A percentile compares a stretch with the other conserved stretches of the same genome.
Evolutionary conservation across 2,329 filamentous ascomycete species (phyloP).

Genomic region (Xylaria polymorpha): DNA sequence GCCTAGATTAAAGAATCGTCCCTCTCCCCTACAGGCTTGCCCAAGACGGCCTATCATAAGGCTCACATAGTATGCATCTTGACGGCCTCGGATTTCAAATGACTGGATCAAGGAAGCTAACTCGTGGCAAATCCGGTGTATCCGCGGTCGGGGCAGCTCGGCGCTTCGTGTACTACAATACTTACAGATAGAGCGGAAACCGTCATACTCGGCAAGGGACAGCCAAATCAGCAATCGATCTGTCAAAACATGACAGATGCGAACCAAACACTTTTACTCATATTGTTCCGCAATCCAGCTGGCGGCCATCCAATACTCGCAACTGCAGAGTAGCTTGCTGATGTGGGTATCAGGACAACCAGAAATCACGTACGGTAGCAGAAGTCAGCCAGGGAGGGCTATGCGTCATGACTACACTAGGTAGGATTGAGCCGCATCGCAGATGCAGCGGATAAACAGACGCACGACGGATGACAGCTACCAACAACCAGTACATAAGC

Average conservation of each 20-base stretch:
- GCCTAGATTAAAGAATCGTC: constrained; percentile 44
- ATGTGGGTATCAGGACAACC: neutral
- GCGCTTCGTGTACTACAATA: neutral
- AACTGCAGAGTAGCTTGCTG: neutral
- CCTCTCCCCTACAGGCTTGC: neutral
- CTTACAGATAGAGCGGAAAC: neutral
- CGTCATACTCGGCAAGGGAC: neutral
- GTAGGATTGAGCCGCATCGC: constrained; percentile 14
- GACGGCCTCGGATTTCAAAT: neutral
- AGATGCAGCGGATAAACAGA: neutral
- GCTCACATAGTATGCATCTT: neutral
- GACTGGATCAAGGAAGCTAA: neutral
- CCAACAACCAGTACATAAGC: neutral
- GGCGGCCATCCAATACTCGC: neutral
- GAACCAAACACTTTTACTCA: neutral
- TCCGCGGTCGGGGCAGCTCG: neutral
- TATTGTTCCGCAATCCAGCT: neutral
- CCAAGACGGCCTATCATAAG: neutral
- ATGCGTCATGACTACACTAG: neutral
- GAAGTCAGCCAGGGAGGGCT: neutral
- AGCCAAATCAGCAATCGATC: neutral
- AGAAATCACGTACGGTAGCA: neutral
- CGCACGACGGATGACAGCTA: neutral
- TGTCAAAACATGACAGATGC: neutral
- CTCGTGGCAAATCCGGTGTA: neutral